Base-by-base conservation (phyloP, 208 protist species). In the Novymonas esmeraldas region DNA sequence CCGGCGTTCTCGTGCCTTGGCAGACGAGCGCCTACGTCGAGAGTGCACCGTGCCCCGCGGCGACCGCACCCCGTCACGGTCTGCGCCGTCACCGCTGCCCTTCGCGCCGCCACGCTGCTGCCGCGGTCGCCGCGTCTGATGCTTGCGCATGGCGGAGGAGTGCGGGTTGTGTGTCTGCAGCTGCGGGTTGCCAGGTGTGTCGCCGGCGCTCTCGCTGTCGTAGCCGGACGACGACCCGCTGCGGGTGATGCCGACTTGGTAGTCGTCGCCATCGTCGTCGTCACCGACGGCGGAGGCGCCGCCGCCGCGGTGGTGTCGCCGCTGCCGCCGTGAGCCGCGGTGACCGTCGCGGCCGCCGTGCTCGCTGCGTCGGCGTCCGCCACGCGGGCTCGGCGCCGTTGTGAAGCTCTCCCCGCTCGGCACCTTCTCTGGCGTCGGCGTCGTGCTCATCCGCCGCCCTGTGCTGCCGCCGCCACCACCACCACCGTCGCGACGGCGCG, bases 181-280 rank as follows among this genome's bases (percentile, higher is more conserved):
- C 65, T 87, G 82, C 49, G 77, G 73, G 62, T 87, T 84, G 44
- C 59, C 66, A 0, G 82, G 82, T 3, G 75, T 72, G 59, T 77
- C 68, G 39, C 28, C 46, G 14, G 57, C 63, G 28, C 45, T 62
- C 6, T 22, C 24, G 46, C 34, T 55, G 39, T 44, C 33, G 51
- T 64, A 49, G 64, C 18, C 41, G 56, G 20, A 31, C 26, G 6
- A 24, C 38, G 24, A 64, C 48, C 24, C 22, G 34, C 20, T 42
- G 31, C 31, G 52, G 64, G 2, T 18, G 16, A 6, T 52, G 31
- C 14, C 31, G 22, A 51, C 26, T 13, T 66, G 14, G 49, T 59
- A 45, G 61, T 59, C 36, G 29, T 55, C 24, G 69, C 57, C 57
- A 29, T 48, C 42, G 48, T 24, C 58, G 28, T 34, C 26, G 41